Percentiles rank a stretch among this genome's conserved stretches.
Evolutionary conservation across 2,329 filamentous ascomycete species (phyloP).

Genomic region (Microdochium nivale): DNA sequence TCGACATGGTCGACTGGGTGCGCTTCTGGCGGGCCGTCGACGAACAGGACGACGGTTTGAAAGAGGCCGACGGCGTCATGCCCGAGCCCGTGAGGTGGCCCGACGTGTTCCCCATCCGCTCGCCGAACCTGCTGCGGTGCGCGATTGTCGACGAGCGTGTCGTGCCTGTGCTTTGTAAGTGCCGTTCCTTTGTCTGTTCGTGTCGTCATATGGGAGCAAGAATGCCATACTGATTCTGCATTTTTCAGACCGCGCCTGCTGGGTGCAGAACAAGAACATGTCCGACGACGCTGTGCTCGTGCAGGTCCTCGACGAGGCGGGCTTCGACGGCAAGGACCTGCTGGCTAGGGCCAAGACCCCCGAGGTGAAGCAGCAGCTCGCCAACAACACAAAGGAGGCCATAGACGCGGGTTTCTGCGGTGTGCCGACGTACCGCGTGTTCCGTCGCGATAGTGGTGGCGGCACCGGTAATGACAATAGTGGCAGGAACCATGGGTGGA

Average conservation of each 20-base stretch:
- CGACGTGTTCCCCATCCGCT: conserved; percentile 4
- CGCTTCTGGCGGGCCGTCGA: conserved; percentile 4
- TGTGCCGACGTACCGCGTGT: conserved; percentile 5
- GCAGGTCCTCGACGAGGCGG: conserved; percentile 2
- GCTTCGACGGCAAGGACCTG: conserved; percentile 2
- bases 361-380: conserved; percentile 1
- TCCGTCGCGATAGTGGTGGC: conserved; percentile 1
- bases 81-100: conserved; percentile 1
- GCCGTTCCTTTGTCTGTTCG: neutral
- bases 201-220: too few species aligned
- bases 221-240: too few species aligned
- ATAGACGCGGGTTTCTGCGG: conserved; percentile 5
- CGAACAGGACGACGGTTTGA: conserved; percentile 2
- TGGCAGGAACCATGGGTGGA: conserved; percentile 1
- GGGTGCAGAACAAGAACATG: conserved; percentile 4
- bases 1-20: conserved; percentile 4
- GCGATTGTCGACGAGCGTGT: conserved; percentile 2
- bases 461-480: neutral
- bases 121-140: conserved; percentile 3
- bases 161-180: conserved; percentile 4
- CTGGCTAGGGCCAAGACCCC: conserved; percentile 1
- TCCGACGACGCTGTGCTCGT: conserved; percentile 3
- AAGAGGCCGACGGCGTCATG: neutral
- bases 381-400: conserved; percentile 3
- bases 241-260: conserved; percentile 4